These are phyloP conservation scores for Colletotrichum spinosum DNA, from an alignment of 2,329 filamentous ascomycete genomes.

Conservation along the genomic window DNA sequence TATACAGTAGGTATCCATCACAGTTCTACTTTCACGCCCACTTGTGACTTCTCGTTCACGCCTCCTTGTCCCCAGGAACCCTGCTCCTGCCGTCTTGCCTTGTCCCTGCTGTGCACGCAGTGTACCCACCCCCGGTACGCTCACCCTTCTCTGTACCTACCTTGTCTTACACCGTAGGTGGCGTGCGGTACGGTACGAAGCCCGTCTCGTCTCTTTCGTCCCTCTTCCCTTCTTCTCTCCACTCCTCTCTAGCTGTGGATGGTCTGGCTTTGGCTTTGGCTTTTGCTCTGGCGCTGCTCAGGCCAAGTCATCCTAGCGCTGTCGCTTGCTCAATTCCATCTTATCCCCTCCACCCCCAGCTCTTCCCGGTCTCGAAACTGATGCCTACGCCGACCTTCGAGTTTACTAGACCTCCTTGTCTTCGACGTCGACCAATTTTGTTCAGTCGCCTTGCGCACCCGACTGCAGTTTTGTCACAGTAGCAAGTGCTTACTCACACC, in stretches of 20 bases:
- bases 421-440: constrained; percentile 25
- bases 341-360: constrained; percentile 39
- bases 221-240: not conserved
- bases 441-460: not conserved
- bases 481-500: not conserved
- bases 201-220: constrained; percentile 16
- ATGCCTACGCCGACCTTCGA: constrained; percentile 24
- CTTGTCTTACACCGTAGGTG: too few species aligned
- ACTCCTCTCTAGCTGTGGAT: not conserved
- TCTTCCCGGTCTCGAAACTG: constrained; percentile 34
- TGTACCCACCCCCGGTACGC: not conserved
- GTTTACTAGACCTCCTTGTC: constrained; percentile 28
- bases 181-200: constrained; percentile 20
- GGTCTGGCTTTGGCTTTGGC: constrained; percentile 6
- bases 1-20: not conserved
- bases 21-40: constrained; percentile 24
- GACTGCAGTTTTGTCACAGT: constrained; percentile 3
- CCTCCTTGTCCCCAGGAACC: constrained; percentile 22
- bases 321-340: constrained; percentile 37
- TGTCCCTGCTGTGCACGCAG: constrained; percentile 28
- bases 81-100: constrained; percentile 34
- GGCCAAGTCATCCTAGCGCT: constrained; percentile 33
- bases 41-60: not conserved
- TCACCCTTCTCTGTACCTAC: not conserved
- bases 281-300: constrained; percentile 26